These are phyloP conservation scores for Baorangia bicolor DNA, from an alignment of 768 basidiomycete genomes.

Conservation along the genomic window DNA sequence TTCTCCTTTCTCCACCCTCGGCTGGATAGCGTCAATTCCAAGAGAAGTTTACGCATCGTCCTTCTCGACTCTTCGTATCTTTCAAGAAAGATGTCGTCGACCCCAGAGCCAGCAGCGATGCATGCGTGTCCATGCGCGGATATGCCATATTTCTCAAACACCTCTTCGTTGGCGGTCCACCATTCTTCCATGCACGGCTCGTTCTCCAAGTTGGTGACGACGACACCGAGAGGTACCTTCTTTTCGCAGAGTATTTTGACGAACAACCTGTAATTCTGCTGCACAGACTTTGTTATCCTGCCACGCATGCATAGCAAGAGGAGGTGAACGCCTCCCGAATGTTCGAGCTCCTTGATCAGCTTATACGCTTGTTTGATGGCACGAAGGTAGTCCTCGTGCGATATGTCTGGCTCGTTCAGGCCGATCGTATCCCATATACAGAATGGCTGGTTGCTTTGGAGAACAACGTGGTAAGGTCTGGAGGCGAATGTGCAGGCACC, in stretches of 20 bases:
- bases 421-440: constrained; percentile 35
- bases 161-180: constrained; percentile 37
- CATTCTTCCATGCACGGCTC: constrained; percentile 35
- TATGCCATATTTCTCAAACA: constrained; percentile 33
- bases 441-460: constrained; percentile 16
- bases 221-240: constrained; percentile 38
- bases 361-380: constrained; percentile 31
- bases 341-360: constrained; percentile 34
- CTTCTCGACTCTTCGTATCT: constrained; percentile 33
- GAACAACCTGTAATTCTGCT: constrained; percentile 41
- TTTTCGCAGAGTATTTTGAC: constrained; percentile 38
- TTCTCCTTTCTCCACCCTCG: constrained; percentile 20
- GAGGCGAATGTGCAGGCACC: constrained; percentile 36
- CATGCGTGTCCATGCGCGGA: constrained; percentile 37
- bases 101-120: constrained; percentile 36
- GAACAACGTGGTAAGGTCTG: constrained; percentile 22
- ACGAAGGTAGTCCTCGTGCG: constrained; percentile 17
- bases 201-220: constrained; percentile 40
- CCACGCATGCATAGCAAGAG: constrained; percentile 41
- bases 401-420: constrained; percentile 29
- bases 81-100: constrained; percentile 17
- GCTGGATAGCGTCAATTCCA: background rate
- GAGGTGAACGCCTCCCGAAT: constrained; percentile 37
- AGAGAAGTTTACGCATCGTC: constrained; percentile 21
- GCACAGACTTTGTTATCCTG: constrained; percentile 35